phyloP scores from a whole-genome alignment of 2,329 filamentous ascomycete genomes.

The Pseudocercospora crystallina region DNA sequence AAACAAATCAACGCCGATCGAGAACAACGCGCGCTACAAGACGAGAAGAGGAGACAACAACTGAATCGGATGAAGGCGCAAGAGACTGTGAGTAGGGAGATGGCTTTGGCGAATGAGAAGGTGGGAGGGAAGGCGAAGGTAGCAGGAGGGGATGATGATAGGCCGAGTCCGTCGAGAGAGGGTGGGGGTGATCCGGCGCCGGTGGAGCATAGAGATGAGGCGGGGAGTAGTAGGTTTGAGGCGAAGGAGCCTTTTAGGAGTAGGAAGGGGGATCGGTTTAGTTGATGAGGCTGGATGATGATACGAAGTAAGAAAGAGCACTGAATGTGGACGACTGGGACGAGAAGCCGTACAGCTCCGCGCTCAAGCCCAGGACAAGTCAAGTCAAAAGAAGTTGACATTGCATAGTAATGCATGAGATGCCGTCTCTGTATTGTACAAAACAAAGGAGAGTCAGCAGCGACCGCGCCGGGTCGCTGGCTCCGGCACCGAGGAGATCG shows the following conservation, averaged over 20 bases:
- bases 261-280: conserved; percentile 82
- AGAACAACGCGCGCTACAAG: conserved; percentile 66
- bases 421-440: too few relatives aligned
- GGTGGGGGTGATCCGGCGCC: conserved; percentile 69
- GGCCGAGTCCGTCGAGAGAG: conserved; percentile 22
- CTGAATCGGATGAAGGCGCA: conserved; percentile 27
- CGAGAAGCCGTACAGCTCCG: too few relatives aligned
- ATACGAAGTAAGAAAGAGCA: too few relatives aligned
- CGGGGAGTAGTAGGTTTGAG: conserved; percentile 92
- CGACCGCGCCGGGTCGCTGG: too few relatives aligned
- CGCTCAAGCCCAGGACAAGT: too few relatives aligned
- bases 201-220: conserved; percentile 72
- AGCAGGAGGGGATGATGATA: conserved; percentile 41
- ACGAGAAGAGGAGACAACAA: conserved; percentile 57
- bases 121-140: conserved; percentile 12
- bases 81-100: conserved; percentile 21
- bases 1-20: conserved; percentile 90
- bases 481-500: too few relatives aligned
- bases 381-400: too few relatives aligned
- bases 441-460: too few relatives aligned
- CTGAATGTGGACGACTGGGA: too few relatives aligned
- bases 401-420: too few relatives aligned
- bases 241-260: conserved; percentile 71
- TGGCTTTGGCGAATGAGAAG: conserved; percentile 11
- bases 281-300: conserved; percentile 32